Evolutionary conservation across 495 filamentous ascomycete genomes (phyloP).

Genomic region (Penicillium verhagenii): DNA sequence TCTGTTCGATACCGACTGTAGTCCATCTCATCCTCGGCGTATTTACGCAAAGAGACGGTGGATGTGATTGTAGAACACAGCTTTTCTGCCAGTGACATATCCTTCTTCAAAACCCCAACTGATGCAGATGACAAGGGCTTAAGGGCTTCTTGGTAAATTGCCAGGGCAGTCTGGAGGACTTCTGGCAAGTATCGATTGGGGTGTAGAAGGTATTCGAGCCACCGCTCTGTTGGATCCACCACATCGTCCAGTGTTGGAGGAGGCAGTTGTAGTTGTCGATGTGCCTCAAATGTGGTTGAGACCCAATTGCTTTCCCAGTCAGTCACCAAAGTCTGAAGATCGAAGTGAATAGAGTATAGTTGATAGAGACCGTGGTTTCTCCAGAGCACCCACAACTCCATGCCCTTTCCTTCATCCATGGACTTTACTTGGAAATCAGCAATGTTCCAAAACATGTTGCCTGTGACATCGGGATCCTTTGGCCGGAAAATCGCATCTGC

Average conservation of each 20-base stretch:
- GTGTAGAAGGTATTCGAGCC: conserved; percentile 66
- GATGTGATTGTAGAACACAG: conserved; percentile 69
- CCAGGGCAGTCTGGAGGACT: conserved; percentile 79
- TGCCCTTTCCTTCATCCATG: conserved; percentile 47
- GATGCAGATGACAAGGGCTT: conserved; percentile 37
- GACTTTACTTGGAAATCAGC: conserved; percentile 75
- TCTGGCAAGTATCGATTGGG: conserved; percentile 74
- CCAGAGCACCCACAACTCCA: conserved; percentile 84
- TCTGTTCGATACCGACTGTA: conserved; percentile 67
- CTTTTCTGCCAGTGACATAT: conserved; percentile 59
- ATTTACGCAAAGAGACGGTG: conserved; percentile 59
- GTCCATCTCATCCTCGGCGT: conserved; percentile 63
- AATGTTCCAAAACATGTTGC: conserved; percentile 81
- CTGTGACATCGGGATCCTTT: conserved; percentile 61
- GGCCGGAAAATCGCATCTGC: conserved; percentile 62
- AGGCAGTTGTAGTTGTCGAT: conserved; percentile 52
- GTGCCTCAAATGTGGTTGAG: conserved; percentile 63
- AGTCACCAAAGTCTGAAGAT: conserved; percentile 47
- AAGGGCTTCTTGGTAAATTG: conserved; percentile 66
- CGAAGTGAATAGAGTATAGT: conserved; percentile 63
- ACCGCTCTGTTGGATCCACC: conserved; percentile 51
- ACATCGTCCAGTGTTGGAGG: conserved; percentile 58
- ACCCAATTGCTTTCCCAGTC: conserved; percentile 74
- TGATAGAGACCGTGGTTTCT: conserved; percentile 77
- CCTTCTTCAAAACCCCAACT: conserved; percentile 34